Evolutionary conservation across 2,329 filamentous ascomycete genomes (phyloP).

Genomic region (Teratosphaeria pseudoeucalypti): DNA sequence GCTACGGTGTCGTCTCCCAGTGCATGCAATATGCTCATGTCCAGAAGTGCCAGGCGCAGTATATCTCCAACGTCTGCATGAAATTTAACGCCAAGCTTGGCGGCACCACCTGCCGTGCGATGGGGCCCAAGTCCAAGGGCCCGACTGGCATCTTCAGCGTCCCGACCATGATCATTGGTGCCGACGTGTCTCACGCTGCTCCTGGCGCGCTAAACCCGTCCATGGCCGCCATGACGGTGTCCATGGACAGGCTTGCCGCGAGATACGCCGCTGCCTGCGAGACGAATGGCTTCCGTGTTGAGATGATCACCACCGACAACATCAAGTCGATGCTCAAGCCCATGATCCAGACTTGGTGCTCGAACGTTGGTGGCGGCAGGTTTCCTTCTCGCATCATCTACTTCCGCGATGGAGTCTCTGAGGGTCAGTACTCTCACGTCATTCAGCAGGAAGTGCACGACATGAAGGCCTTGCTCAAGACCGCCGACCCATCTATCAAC

Average conservation of each 20-base stretch:
- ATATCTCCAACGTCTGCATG: constrained; percentile 89
- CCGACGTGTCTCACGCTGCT: constrained; percentile 78
- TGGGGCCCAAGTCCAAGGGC: constrained; percentile 27
- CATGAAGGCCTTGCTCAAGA: constrained; percentile 47
- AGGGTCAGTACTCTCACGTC: constrained; percentile 74
- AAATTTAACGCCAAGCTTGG: constrained; percentile 96
- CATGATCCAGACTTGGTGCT: constrained; percentile 51
- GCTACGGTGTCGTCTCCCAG: constrained; percentile 74
- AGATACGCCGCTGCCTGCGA: constrained; percentile 70
- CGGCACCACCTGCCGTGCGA: constrained; percentile 55
- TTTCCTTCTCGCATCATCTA: constrained; percentile 72
- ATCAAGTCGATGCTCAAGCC: constrained; percentile 55
- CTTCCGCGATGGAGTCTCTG: constrained; percentile 84
- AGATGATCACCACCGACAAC: constrained; percentile 64
- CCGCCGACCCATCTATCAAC: constrained; percentile 24
- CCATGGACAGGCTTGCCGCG: constrained; percentile 59
- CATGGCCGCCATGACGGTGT: constrained; percentile 78
- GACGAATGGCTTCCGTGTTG: constrained; percentile 71
- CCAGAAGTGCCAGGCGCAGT: constrained; percentile 61
- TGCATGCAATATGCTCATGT: constrained; percentile 66
- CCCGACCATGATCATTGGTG: constrained; percentile 76
- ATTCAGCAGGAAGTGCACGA: constrained; percentile 65
- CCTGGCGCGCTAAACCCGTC: constrained; percentile 58
- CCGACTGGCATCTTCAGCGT: constrained; percentile 25
- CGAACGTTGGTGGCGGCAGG: constrained; percentile 41